Conservation (phyloP, 2,329 filamentous ascomycete species). For the Thielaviopsis ethacetica region DNA sequence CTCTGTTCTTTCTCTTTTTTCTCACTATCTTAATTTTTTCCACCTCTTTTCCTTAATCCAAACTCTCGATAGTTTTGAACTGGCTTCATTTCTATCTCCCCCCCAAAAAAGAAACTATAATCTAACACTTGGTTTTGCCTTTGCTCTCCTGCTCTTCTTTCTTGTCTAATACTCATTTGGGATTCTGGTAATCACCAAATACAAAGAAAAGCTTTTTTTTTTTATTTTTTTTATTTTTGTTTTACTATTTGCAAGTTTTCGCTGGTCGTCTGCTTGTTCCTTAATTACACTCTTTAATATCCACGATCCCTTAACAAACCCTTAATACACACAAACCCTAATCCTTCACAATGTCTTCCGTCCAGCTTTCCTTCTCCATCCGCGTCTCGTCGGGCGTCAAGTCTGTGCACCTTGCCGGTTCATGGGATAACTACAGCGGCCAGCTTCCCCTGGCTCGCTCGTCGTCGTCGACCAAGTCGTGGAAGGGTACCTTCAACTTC, state of each 20-base stretch:
- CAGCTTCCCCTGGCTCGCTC: constrained; percentile 92
- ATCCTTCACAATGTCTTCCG: constrained; percentile 56
- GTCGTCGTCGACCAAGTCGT: constrained; percentile 67
- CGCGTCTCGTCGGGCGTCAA: constrained; percentile 93
- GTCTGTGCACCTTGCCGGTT: constrained; percentile 92
- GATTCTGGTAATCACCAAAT: constrained; percentile 11
- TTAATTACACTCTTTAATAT: constrained; percentile 16
- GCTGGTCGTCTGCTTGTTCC: constrained; percentile 12
- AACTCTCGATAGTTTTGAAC: constrained; percentile 11
- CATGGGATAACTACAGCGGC: constrained; percentile 92
- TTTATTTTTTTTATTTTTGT: constrained; percentile 3
- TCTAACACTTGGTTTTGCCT: constrained; percentile 8
- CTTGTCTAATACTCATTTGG: background rate
- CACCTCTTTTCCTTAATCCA: constrained; percentile 14
- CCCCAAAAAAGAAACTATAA: constrained; percentile 5
- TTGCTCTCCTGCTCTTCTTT: constrained; percentile 1
- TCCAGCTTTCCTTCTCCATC: constrained; percentile 90
- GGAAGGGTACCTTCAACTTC: constrained; percentile 95
- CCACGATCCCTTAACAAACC: constrained; percentile 18
- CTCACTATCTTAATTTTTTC: constrained; percentile 14
- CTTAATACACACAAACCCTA: constrained; percentile 7
- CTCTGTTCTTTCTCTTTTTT: constrained; percentile 25
- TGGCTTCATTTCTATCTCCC: constrained; percentile 8
- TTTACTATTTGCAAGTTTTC: constrained; percentile 6
- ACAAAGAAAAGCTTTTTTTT: constrained; percentile 9